Base-by-base conservation (phyloP, 495 filamentous ascomycete species). In the Neurospora sp. region DNA sequence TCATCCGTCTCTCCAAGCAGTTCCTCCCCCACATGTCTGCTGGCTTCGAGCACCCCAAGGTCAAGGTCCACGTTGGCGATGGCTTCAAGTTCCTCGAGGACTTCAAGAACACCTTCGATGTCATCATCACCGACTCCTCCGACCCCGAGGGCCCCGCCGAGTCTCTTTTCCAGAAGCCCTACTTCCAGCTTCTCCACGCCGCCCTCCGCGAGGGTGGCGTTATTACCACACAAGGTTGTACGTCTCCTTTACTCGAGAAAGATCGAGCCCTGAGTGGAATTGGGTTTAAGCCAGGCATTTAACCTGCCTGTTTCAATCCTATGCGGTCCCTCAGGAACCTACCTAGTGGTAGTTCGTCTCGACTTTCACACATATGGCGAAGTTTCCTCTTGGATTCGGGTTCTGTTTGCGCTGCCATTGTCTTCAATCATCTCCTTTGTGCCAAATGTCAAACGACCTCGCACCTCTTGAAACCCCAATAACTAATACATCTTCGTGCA, bases 161-260 rank as follows among this genome's bases (percentile, higher is more conserved):
- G 89, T 88, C 86, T 72, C 88, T 99, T 70, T 99, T 99, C 90
- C 89, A 98, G 89, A 97, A 98, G 87, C 91, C 94, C 69, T 99
- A 98, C 88, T 99, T 98, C 81, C 88, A 98, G 86, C 90, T 98
- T 45, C 87, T 98, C 31, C 85, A 90, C 83, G 91, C 88, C 73
- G 96, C 96, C 74, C 89, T 99, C 75, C 91, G 90, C 77, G 93
- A 96, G 74, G 96, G 95, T 83, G 96, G 96, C 85, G 94, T 99
- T 76, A 97, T 99, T 85, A 97, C 96, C 83, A 99, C 96, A 76
- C 96, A 99, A 97, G 96, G 96, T 99, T 97, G 93, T 97, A 91
- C 87, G 92, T 94, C 88, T 88, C 90, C 89, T 87, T 90, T 87
- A 86, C 71, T 77, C 75, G 73, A 75, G 76, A 77, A 75, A 76